Base-by-base conservation (phyloP, 2,329 filamentous ascomycete genomes). In the Monilinia vaccinii-corymbosi region DNA sequence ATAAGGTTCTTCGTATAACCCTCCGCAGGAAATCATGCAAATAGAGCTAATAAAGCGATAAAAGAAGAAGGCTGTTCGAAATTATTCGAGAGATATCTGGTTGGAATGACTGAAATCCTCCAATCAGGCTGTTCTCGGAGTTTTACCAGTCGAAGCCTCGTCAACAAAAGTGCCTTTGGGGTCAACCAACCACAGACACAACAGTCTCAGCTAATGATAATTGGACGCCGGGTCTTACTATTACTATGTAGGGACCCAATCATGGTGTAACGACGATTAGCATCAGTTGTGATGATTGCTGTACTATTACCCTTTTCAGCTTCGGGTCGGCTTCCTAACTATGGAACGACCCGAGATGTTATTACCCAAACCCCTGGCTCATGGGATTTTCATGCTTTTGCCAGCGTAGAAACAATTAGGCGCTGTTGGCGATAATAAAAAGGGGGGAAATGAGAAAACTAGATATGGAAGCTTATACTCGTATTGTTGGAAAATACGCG, bases 321-420 rank as follows among this genome's bases (percentile, higher is more conserved):
- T 36, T 9, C 46, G 47, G 56, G 25, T 58, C 47, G 56, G 56
- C 56, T 58, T 52, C 28, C 36, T 52, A 14, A 9, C n/a, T 58
- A 61, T 63, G 65, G 62, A 59, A 65, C 67, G 64, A 65, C 63
- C 66, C 65, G 65, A 66, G 62, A 62, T 56, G 56, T 56, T 65
- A 67, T 67, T 65, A 62, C 60, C 65, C 64, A 51, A 58, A 66
- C 47, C 61, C 66, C 66, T 64, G 63, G 65, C 63, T 63, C 46
- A 61, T 56, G 66, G 65, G 59, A 60, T 50, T 58, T 44, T 28
- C 50, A 53, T 14, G 11, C 32, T 53, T 44, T 40, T 16, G 32
- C n/a, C n/a, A n/a, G n/a, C n/a, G n/a, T 40, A n/a, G 46, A 58
- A 58, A 58, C 32, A 34, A 45, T n/a, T 60, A 57, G 52, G 51